These are phyloP conservation scores for Lentinula edodes DNA, from an alignment of 768 basidiomycete species.

Conservation along the genomic window DNA sequence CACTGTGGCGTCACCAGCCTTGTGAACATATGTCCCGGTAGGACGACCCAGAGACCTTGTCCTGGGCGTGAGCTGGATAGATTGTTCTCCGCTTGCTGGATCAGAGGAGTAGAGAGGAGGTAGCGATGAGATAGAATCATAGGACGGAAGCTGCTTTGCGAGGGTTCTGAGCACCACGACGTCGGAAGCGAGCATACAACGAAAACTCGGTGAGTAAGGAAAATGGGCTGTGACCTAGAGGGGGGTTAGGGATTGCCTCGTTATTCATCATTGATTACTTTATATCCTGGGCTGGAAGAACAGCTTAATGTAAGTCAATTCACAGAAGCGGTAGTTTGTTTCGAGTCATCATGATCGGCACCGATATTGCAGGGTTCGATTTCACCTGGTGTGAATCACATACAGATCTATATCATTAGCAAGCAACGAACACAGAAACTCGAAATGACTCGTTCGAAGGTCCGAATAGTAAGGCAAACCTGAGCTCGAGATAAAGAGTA, in stretches of 20 bases:
- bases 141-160: slow-evolving; percentile 35
- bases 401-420: background rate
- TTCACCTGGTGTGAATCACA: background rate
- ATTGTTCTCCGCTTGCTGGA: slow-evolving; percentile 45
- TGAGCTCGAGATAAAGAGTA: background rate
- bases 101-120: slow-evolving; percentile 55
- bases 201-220: background rate
- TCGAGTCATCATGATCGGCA: background rate
- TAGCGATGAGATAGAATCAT: slow-evolving; percentile 43
- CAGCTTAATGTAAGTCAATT: background rate
- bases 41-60: slow-evolving; percentile 16
- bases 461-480: background rate
- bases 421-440: background rate
- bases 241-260: background rate
- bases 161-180: slow-evolving; percentile 6
- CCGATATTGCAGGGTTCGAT: background rate
- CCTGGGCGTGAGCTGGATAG: slow-evolving; percentile 44
- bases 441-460: background rate
- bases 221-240: background rate
- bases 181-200: slow-evolving; percentile 7
- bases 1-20: slow-evolving; percentile 32
- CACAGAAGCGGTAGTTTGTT: background rate
- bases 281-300: background rate
- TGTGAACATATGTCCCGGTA: slow-evolving; percentile 37
- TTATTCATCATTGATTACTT: background rate